Conservation (phyloP, 2,329 filamentous ascomycete genomes). For the Exophiala dermatitidis region DNA sequence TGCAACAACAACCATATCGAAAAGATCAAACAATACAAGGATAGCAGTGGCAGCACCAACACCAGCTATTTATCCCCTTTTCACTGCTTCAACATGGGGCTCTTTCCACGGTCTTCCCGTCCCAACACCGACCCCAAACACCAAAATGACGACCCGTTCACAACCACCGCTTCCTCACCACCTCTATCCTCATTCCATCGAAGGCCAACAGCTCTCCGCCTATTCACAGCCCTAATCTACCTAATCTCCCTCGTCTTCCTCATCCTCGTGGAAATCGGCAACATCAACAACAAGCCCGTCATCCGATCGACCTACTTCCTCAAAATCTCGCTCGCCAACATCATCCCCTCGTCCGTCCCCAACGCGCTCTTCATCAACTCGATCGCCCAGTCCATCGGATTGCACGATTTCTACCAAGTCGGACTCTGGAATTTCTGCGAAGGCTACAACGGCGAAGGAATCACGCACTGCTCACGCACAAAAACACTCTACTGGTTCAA, state of each 20-base stretch:
- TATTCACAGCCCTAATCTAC: conserved; percentile 62
- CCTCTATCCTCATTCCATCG: conserved; percentile 23
- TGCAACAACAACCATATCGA: too few species aligned
- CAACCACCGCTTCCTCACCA: conserved; percentile 10
- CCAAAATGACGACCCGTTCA: background rate
- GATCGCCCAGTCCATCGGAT: conserved; percentile 74
- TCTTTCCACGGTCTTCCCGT: background rate
- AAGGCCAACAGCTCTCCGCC: conserved; percentile 45
- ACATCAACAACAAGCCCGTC: conserved; percentile 55
- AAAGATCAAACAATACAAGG: too few species aligned
- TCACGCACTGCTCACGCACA: conserved; percentile 68
- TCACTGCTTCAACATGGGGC: background rate
- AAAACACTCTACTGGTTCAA: conserved; percentile 80
- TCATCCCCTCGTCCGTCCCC: conserved; percentile 66
- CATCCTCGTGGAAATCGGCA: conserved; percentile 73
- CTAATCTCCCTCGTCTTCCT: conserved; percentile 69
- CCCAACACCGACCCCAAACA: too few species aligned
- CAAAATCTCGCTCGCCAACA: conserved; percentile 71
- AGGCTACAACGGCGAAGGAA: conserved; percentile 66
- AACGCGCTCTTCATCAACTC: conserved; percentile 74
- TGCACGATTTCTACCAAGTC: conserved; percentile 92
- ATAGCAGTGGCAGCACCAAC: too few species aligned
- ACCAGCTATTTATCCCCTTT: background rate
- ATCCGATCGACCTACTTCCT: conserved; percentile 73
- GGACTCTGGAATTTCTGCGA: conserved; percentile 91